Conservation (phyloP, 768 basidiomycete genomes). For the Gloeopeniophorella convolvens region DNA sequence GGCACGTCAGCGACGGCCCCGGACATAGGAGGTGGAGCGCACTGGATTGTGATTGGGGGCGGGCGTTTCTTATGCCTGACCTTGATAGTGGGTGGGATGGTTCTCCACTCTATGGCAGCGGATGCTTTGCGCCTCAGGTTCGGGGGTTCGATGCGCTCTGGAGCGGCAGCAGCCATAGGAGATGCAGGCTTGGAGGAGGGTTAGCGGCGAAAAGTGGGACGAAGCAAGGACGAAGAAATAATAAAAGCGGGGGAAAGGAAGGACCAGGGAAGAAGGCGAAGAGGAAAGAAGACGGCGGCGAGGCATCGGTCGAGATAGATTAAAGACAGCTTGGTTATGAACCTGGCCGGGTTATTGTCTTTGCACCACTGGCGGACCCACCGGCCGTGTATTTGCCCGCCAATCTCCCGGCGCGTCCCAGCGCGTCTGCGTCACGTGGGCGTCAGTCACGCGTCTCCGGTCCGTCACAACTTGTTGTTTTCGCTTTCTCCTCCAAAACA, state of each 20-base stretch:
- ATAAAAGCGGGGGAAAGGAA: neutral
- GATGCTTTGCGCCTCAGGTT: conserved; percentile 11
- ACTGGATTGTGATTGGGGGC: conserved; percentile 18
- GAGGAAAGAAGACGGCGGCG: neutral
- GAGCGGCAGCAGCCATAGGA: conserved; percentile 5
- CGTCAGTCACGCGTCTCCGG: neutral
- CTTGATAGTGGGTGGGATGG: conserved; percentile 21
- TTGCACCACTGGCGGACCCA: neutral
- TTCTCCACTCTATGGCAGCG: conserved; percentile 21
- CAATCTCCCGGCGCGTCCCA: conserved; percentile 11
- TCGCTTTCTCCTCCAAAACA: neutral
- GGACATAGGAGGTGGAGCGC: conserved; percentile 5
- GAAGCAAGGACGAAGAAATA: neutral
- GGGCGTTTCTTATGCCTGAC: conserved; percentile 21
- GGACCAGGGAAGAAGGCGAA: neutral
- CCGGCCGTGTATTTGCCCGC: neutral
- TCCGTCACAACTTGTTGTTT: neutral
- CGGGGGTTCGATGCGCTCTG: conserved; percentile 9
- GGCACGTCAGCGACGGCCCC: neutral
- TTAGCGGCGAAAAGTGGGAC: conserved; percentile 10
- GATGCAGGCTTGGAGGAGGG: neutral
- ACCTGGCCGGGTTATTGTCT: conserved; percentile 15
- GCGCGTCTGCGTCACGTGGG: conserved; percentile 4
- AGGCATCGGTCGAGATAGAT: conserved; percentile 1
- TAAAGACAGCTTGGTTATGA: conserved; percentile 14